Evolutionary conservation across 1,139 yeast genomes (phyloP), one percentile per base, ranked within the genome.

Genomic region (Scheffersomyces illinoinensis): DNA sequence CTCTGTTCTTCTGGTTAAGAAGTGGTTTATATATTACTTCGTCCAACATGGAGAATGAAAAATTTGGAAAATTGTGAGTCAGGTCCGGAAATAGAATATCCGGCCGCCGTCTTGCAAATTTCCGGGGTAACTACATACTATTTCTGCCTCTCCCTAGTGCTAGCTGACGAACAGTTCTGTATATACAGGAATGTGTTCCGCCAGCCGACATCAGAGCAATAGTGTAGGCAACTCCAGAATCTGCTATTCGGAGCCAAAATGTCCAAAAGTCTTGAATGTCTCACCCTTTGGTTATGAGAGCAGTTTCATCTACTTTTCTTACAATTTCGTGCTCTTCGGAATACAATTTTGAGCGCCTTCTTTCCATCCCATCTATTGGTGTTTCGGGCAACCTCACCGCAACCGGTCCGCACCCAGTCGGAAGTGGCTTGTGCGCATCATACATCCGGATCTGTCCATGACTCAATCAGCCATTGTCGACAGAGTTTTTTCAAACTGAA

Each of bases 51-150:
- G 26, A 48, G n/a, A 48, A 7, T 20, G 51, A 48, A 48, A 48
- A 48, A 48, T 48, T 24, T 59, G 62, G 55, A 61, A 61, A 61
- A 60, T 57, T 58, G 61, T 61, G 62, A 61, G 60, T 61, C 64
- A 61, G 59, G 14, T 17, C 43, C 43, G 43, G 43, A 33, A 33
- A 3, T 33, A 33, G 17, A 33, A 14, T 17, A 33, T 12, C 43
- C 43, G 43, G 43, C 14, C 4, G 17, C 2, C 14, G 4, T 14
- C 14, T 21, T 21, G 21, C 17, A 17, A 33, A 33, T 33, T 33
- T 33, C 43, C 43, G 43, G 43, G 43, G 43, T 33, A 33, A 33
- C 43, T 12, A 33, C 43, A 12, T 24, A 24, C 33, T 2, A 10
- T 33, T 10, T 12, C 43, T 33, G 43, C 14, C n/a, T n/a, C n/a